These are phyloP conservation scores for Eucalyptus sp. DNA, from an alignment of 345 rosid genomes.

Conservation along the genomic window DNA sequence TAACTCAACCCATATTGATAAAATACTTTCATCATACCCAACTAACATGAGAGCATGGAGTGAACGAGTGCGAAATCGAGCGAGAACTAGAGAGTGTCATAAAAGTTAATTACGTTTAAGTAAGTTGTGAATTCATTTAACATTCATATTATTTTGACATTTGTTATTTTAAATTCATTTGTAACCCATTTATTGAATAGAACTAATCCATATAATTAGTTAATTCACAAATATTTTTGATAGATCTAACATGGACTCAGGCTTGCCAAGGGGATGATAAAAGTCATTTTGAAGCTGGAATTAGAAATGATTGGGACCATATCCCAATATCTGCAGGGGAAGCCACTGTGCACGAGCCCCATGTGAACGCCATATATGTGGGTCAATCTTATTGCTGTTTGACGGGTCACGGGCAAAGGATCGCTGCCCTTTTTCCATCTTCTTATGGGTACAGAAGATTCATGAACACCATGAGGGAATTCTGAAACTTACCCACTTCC, in stretches of 20 bases:
- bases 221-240: too few relatives aligned
- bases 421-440: not conserved
- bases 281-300: not conserved
- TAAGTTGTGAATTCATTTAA: not conserved
- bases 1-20: not conserved
- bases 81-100: accelerated
- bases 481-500: not conserved
- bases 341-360: not conserved
- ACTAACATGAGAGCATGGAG: not conserved
- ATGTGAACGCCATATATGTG: not conserved
- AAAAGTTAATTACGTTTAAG: accelerated
- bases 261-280: not conserved
- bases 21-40: not conserved
- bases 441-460: not conserved
- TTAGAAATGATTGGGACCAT: not conserved
- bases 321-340: not conserved
- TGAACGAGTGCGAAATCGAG: not conserved
- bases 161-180: too few relatives aligned
- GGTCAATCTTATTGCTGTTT: not conserved
- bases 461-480: not conserved
- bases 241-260: not conserved
- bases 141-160: too few relatives aligned
- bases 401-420: not conserved
- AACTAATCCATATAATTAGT: too few relatives aligned
- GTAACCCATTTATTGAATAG: not conserved